Evolutionary conservation across 306 rosid genomes (phyloP), one percentile per base, ranked within the genome.

Genomic region (Acacia crassicarpa): DNA sequence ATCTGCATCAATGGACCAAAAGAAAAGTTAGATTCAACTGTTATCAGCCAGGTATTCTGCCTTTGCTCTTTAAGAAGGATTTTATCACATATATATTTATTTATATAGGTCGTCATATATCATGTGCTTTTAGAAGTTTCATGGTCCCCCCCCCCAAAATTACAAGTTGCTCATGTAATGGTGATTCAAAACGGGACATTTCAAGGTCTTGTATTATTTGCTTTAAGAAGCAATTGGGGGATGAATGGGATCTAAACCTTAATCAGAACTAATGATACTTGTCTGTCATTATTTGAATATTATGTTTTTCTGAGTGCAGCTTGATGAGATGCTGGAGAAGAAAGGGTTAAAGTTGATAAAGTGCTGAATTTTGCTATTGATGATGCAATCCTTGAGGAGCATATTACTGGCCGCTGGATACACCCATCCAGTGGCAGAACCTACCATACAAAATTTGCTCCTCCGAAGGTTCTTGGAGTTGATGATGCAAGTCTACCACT

Each of bases 1-100:
- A 80, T 94, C 77, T 96, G 99, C 87, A 70, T 89, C 82, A 92
- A 90, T 81, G 99, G 99, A 72, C 98, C 99, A 54, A 93, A 96
- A 67, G 98, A 96, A 84, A 93, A 93, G 86, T 83, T 96, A 53
- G 91, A 96, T 86, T 96, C 99, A 15, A 93, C 99, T 0, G 87
- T 96, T 80, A 87, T 96, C 46, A 91, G 98, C 78, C 99, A 92
- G 99, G 99, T 93, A 56, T 66, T 75, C 33, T 44, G 43, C 16
- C 35, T 68, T 14, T 48, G 48, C 17, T 84, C 80, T 63, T 74
- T 76, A 46, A 32, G 69, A 59, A 43, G 14, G n/a, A 65, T 40
- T 19, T 70, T 30, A 44, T n/a, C 15, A 49, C 69, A 8, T 38
- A 19, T 35, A 41, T 45, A 41, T 58, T 38, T 38, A 3, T 5